A percentile compares a stretch with the other conserved stretches of the same genome.
Conservation (phyloP, 2,329 filamentous ascomycete species). For the Amylocarpus encephaloides region DNA sequence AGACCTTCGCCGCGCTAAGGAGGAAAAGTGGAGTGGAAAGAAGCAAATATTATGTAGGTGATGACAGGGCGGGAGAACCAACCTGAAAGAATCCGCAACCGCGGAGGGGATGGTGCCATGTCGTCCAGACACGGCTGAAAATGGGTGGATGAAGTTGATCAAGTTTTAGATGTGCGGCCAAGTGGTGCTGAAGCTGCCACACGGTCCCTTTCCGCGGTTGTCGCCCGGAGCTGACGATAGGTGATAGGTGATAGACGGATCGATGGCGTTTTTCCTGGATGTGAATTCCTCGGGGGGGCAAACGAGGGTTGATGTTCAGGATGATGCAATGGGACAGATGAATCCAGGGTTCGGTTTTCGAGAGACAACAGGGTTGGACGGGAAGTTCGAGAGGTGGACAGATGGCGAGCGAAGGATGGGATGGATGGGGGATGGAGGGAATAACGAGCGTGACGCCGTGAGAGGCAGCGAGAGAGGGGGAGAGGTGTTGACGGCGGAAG, state of each 20-base stretch:
- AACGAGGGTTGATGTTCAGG: slow-evolving; percentile 20
- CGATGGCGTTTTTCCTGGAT: slow-evolving; percentile 13
- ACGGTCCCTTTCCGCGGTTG: slow-evolving; percentile 15
- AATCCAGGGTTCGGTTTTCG: background rate
- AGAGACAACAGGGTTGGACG: background rate
- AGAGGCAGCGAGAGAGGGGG: slow-evolving; percentile 17
- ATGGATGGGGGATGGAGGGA: too few relatives aligned
- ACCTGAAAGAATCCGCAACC: slow-evolving; percentile 34
- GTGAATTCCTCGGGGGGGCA: slow-evolving; percentile 12
- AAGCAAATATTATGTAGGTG: slow-evolving; percentile 11
- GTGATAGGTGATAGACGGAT: slow-evolving; percentile 11
- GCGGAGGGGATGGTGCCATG: slow-evolving; percentile 32
- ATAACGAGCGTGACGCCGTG: slow-evolving; percentile 28
- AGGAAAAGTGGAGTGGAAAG: slow-evolving; percentile 19
- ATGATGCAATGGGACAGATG: slow-evolving; percentile 1
- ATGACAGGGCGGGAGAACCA: slow-evolving; percentile 20
- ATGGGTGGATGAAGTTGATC: slow-evolving; percentile 8
- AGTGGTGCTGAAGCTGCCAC: slow-evolving; percentile 10
- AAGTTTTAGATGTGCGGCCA: slow-evolving; percentile 23
- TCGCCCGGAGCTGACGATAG: slow-evolving; percentile 19
- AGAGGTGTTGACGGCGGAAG: background rate
- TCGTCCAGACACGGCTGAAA: slow-evolving; percentile 17
- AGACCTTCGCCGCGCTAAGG: slow-evolving; percentile 13
- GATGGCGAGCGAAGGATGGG: slow-evolving; percentile 1
- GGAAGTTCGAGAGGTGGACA: slow-evolving; percentile 1